These are phyloP conservation scores for Penicillium sclerotigenum DNA, from an alignment of 2,329 filamentous ascomycete genomes.

Conservation along the genomic window DNA sequence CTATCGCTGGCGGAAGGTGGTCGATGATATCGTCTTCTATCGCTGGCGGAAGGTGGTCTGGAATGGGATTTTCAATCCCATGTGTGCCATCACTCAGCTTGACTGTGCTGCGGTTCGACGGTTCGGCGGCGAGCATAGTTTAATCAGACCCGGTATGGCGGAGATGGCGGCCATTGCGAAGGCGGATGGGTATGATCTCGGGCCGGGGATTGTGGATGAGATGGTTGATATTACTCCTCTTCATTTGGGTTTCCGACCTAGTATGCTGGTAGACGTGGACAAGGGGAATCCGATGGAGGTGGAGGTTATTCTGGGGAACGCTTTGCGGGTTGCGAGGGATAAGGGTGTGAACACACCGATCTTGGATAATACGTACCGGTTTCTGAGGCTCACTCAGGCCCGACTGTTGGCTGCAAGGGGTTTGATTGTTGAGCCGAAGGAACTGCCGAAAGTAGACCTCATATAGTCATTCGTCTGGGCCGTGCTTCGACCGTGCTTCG, in stretches of 20 bases:
- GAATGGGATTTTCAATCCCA: slow-evolving; percentile 53
- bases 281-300: slow-evolving; percentile 15
- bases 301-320: slow-evolving; percentile 17
- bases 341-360: slow-evolving; percentile 12
- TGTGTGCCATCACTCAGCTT: slow-evolving; percentile 51
- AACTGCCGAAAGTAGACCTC: slow-evolving; percentile 4
- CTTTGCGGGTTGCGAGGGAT: slow-evolving; percentile 9
- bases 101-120: slow-evolving; percentile 53
- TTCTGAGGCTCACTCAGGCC: slow-evolving; percentile 12
- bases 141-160: slow-evolving; percentile 53
- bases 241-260: slow-evolving; percentile 12
- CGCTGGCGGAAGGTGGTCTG: slow-evolving; percentile 47
- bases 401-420: slow-evolving; percentile 11
- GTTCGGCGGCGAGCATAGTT: slow-evolving; percentile 29
- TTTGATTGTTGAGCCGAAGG: slow-evolving; percentile 7
- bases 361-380: slow-evolving; percentile 13
- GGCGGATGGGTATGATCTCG: slow-evolving; percentile 15
- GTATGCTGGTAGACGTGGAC: slow-evolving; percentile 16
- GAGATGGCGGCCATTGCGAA: slow-evolving; percentile 26
- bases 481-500: no score
- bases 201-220: slow-evolving; percentile 8
- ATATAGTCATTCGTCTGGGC: neutral
- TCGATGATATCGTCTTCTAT: slow-evolving; percentile 33
- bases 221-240: slow-evolving; percentile 9
- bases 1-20: slow-evolving; percentile 41